Conservation (phyloP, 495 filamentous ascomycete species). For the Tuber brumale region DNA sequence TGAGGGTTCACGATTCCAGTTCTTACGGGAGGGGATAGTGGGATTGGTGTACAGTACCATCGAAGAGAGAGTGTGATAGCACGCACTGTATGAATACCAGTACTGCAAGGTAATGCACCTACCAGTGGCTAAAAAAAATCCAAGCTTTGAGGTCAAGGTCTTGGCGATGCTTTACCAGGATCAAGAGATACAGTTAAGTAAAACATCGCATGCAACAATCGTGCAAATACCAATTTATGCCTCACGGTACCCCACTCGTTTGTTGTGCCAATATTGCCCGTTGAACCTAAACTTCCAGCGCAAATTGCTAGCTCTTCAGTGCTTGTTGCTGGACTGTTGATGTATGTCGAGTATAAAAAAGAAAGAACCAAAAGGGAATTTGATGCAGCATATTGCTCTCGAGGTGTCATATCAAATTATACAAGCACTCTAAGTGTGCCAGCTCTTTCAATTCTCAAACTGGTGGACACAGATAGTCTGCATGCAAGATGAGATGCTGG, state of each 20-base stretch:
- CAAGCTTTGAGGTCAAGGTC: not conserved
- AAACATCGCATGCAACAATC: not conserved
- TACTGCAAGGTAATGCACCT: not conserved
- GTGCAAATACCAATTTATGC: not conserved
- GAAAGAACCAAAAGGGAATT: not conserved
- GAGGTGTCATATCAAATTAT: not conserved
- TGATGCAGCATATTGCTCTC: not conserved
- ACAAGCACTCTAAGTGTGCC: not conserved
- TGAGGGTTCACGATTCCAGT: not conserved
- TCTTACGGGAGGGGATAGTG: not conserved
- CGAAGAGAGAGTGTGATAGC: not conserved
- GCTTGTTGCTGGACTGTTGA: not conserved
- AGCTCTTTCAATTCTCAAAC: not conserved
- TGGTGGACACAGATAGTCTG: not conserved
- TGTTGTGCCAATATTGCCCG: not conserved
- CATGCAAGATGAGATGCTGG: conserved; percentile 4
- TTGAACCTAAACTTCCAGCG: not conserved
- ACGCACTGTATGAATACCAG: not conserved
- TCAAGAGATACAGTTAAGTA: not conserved
- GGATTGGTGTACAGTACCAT: not conserved
- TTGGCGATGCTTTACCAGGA: not conserved
- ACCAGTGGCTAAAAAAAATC: not conserved
- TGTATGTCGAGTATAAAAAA: not conserved
- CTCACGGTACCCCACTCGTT: not conserved
- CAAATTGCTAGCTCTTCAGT: not conserved